Evolutionary conservation across 441 rosid genomes (phyloP), one percentile per base, ranked within the genome.

Genomic region (Populus tomentosa): DNA sequence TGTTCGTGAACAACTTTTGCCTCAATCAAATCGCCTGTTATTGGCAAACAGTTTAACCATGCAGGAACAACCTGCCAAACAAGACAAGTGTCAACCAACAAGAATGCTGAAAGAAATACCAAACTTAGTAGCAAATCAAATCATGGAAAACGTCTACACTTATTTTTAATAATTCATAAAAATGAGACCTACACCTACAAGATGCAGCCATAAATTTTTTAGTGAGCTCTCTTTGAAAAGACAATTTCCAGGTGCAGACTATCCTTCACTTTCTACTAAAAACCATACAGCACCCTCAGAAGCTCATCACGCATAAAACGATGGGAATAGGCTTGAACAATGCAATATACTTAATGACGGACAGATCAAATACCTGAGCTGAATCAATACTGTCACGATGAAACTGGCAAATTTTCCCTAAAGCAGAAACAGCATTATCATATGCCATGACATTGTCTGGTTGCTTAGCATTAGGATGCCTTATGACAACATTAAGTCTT

Each of bases 1-100:
- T 93, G 97, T 28, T 93, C 98, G 73, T 96, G 98, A 80, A 96
- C 99, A 79, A 87, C 90, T 86, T 96, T 96, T 82, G 99, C 99
- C 86, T 96, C 99, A 79, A 94, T 93, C 78, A 93, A 84, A 81
- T 96, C 99, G 74, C 97, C 98, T 77, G 89, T 87, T 67, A 96
- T 83, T 5, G 99, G 99, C 86, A 96, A 87, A 86, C 98, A 94
- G 85, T 91, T 94, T 84, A 96, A 87, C 99, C 99, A 96, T 26
- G 99, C 98, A 53, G 98, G 99, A 72, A 96, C 84, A 77, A 96
- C 93, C 99, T 96, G 85, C 73, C 71, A 73, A 70, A 69, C 35
- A 77, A 4, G 32, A 14, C 24, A 50, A 16, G 33, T 14, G 32
- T 68, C 36, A 81, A 36, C 26, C n/a, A 16, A 28, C 8, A 30